Base-by-base conservation (phyloP, 2,329 filamentous ascomycete genomes). In the Lachnellula arida region DNA sequence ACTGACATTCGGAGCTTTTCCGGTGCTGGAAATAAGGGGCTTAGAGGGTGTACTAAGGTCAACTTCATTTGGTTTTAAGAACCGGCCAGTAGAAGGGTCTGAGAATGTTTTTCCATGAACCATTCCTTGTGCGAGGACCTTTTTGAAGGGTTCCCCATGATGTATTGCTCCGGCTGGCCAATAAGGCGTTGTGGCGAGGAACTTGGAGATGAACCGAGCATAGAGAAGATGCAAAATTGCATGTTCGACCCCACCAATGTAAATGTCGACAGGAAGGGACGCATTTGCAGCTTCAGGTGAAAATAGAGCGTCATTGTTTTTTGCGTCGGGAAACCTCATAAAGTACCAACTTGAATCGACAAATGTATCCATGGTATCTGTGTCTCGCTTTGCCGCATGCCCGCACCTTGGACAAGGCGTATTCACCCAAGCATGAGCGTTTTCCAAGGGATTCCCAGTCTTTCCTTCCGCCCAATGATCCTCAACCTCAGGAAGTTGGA, bases 321-420 rank as follows among this genome's bases (percentile, higher is more conserved):
- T 76, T 1, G 88, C 76, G 65, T 95, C 89, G 28, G 86, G 73
- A 65, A 91, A 96, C 12, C 90, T 82, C 73, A 92, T 84, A 67
- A 86, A 96, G 71, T 96, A 96, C 91, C 91, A 96, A 53, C 91
- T 95, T 1, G 91, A 96, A 73, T 96, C 91, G 58, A 96, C 91
- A 73, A 96, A 96, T 0, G 91, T 96, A 71, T 96, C 91, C 91
- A 96, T 96, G 2, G 91, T 96, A 70, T 96, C 91, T 0, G 91
- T 96, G 62, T 96, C 91, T 60, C 91, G 81, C 68, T 84, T 87
- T 6, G 89, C 91, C 23, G 82, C 73, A 1, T 81, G 78, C 15
- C 80, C 75, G 65, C 91, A 96, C 63, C 81, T 81, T 5, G 91
- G 91, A 67, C 91, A 96, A 2, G 77, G 71, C 0, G 85, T 88